Conservation (phyloP, 768 basidiomycete genomes). For the Cyclocybe aegerita region DNA sequence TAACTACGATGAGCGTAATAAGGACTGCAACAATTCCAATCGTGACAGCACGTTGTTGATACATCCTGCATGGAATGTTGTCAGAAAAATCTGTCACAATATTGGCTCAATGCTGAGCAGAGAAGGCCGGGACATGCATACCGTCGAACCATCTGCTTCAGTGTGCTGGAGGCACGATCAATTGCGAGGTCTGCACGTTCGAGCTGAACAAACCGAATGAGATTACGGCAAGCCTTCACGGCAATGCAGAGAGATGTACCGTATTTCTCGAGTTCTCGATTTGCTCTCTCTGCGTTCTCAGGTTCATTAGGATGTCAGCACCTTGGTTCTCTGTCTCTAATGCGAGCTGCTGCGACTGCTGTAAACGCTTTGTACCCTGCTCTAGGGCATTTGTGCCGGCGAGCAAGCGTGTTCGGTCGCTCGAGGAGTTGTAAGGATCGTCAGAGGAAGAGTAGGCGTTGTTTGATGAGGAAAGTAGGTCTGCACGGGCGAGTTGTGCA, state of each 20-base stretch:
- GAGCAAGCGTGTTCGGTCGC: constrained; percentile 79
- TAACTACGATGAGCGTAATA: constrained; percentile 76
- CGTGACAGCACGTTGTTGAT: constrained; percentile 91
- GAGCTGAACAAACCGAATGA: constrained; percentile 46
- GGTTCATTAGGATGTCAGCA: constrained; percentile 84
- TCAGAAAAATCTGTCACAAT: constrained; percentile 34
- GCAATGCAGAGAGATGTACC: constrained; percentile 38
- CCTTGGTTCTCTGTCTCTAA: constrained; percentile 97
- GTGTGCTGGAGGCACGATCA: constrained; percentile 85
- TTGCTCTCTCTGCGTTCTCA: constrained; percentile 88
- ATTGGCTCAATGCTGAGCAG: constrained; percentile 12
- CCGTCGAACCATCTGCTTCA: constrained; percentile 96
- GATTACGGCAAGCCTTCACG: not conserved
- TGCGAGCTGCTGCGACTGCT: constrained; percentile 90
- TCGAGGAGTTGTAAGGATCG: constrained; percentile 72
- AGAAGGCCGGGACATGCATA: constrained; percentile 36
- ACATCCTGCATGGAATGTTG: constrained; percentile 68
- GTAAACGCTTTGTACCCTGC: constrained; percentile 81
- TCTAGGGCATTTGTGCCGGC: constrained; percentile 76
- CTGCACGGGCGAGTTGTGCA: constrained; percentile 66
- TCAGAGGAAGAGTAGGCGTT: constrained; percentile 55
- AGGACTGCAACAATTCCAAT: constrained; percentile 84
- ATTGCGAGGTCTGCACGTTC: constrained; percentile 85
- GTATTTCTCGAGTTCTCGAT: constrained; percentile 92
- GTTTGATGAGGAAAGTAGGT: constrained; percentile 61